Conservation (phyloP, 139 green algal genomes). For the Ettlia oleoabundans region DNA sequence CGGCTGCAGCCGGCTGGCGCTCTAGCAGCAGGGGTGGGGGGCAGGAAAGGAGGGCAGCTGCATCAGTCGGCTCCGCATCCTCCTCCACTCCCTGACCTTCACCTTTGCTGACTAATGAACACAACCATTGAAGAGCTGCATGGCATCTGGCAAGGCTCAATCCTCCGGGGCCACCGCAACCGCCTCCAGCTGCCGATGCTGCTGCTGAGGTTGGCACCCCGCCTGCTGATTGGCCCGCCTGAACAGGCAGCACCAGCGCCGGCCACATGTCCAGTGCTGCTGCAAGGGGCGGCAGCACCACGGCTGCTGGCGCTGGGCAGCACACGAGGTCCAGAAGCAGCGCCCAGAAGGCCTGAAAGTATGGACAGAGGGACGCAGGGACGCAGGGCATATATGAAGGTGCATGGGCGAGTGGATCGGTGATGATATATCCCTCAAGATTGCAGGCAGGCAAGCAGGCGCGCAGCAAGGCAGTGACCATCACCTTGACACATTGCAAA, state of each 20-base stretch:
- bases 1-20: constrained; percentile 7
- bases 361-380: not conserved
- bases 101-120: not conserved
- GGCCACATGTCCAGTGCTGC: constrained; percentile 38
- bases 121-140: not conserved
- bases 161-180: not conserved
- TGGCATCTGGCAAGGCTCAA: not conserved
- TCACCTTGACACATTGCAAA: no score
- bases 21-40: constrained; percentile 20
- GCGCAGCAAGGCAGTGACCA: no score
- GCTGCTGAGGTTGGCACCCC: no score
- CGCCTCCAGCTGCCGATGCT: not conserved
- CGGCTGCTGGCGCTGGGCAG: not conserved
- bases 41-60: no score
- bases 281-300: constrained; percentile 31
- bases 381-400: no score
- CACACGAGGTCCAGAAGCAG: constrained; percentile 8
- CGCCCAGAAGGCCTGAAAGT: constrained; percentile 25
- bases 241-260: not conserved
- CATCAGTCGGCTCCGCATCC: no score
- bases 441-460: not conserved
- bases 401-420: no score
- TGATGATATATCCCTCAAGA: no score
- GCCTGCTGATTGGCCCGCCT: not conserved
- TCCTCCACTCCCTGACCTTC: not conserved